Conservation (phyloP, 164 flowering plant genomes). For the Akebia trifoliata region DNA sequence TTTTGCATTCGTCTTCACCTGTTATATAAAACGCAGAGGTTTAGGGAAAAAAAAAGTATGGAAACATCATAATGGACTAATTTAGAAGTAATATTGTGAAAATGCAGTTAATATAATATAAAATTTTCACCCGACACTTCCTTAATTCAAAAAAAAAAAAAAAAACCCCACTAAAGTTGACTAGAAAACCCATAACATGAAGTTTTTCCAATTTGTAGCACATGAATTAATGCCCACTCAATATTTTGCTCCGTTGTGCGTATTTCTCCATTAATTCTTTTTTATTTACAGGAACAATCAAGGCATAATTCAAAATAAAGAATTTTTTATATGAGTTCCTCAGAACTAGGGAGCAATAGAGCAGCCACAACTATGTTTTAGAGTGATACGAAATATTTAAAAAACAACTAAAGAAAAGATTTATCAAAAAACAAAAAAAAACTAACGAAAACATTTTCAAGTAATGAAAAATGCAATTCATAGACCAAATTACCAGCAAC, state of each 20-base stretch:
- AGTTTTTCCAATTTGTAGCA: too few relatives aligned
- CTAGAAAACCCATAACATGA: too few relatives aligned
- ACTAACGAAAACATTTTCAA: neutral
- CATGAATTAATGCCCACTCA: too few relatives aligned
- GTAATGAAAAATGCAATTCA: too few relatives aligned
- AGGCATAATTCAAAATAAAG: neutral
- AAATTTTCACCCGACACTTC: too few relatives aligned
- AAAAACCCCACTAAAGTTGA: too few relatives aligned
- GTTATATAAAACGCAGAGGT: constrained; percentile 1
- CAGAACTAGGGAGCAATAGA: too few relatives aligned
- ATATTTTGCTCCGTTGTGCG: constrained; percentile 8
- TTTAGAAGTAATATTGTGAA: too few relatives aligned
- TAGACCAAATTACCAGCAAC: constrained; percentile 82
- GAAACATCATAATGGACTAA: too few relatives aligned
- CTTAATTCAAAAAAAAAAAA: too few relatives aligned
- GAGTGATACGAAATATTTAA: neutral
- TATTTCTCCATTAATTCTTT: constrained; percentile 5
- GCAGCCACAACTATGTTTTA: neutral
- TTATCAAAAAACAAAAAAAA: neutral
- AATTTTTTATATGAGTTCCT: too few relatives aligned
- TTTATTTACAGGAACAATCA: neutral
- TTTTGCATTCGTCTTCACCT: constrained; percentile 52
- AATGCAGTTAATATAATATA: too few relatives aligned
- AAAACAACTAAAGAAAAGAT: neutral
- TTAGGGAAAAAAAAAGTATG: constrained; percentile 5